Evolutionary conservation across 257 asterid genomes (phyloP), one percentile per base, ranked within the genome.

Genomic region (Scutellaria galericulata): DNA sequence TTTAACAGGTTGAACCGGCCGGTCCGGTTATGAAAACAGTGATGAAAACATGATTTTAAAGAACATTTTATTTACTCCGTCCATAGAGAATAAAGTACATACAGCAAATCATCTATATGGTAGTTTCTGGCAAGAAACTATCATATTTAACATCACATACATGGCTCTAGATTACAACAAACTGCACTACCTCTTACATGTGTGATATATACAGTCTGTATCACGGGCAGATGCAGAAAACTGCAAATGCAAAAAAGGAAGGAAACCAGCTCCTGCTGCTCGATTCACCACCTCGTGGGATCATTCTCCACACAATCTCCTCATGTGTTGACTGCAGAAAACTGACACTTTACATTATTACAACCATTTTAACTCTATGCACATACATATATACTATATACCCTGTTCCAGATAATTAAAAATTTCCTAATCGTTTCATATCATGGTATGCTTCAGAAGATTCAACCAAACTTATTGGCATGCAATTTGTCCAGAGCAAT

Each of bases 251-350:
- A 50, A 14, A 47, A 24, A 1, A 1, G 51, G 64, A 55, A 58
- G 35, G n/a, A 35, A 57, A 9, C 44, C 64, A 27, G 31, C 45
- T 27, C 46, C 39, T 20, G 41, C 68, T 13, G 42, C 72, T 41
- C 14, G 61, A 55, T 48, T 63, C 60, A 65, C 59, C 72, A 13
- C 5, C 40, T 6, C 27, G 15, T 47, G 3, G 45, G 37, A 46
- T 40, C 12, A 52, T 20, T 10, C 46, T 55, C 56, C 18, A 6
- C 37, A 69, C 20, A 51, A 50, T 72, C 55, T 24, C 65, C 78
- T 64, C 47, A 22, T n/a, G 24, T 65, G 35, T 7, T 6, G 53
- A 58, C 73, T 65, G 78, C 62, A 65, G 53, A 44, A 45, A 66
- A 35, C 20, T 10, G 50, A 51, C 7, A 63, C 4, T 39, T 51